A percentile compares a stretch with the other conserved stretches of the same genome.
These are phyloP conservation scores for Ampelocalamus luodianensis DNA, from an alignment of 176 grass and related monocot species.

Conservation along the genomic window DNA sequence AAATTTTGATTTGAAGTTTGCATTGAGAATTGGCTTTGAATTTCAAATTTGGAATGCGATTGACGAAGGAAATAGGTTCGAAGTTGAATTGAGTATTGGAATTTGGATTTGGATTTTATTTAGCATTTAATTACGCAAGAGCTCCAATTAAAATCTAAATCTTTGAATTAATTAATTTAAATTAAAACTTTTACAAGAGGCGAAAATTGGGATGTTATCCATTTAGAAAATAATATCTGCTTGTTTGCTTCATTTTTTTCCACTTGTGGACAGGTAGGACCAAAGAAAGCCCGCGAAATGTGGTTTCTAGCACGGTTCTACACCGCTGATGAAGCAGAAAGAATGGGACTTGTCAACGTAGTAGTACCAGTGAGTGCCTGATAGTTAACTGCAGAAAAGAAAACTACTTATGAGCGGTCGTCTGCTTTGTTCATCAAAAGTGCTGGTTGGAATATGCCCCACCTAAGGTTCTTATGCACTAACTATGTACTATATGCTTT, in stretches of 20 bases:
- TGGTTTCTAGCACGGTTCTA: conserved; percentile 94
- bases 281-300: conserved; percentile 88
- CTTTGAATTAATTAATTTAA: too few relatives aligned
- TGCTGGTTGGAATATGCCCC: neutral
- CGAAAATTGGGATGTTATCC: too few relatives aligned
- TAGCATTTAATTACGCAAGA: too few relatives aligned
- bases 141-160: too few relatives aligned
- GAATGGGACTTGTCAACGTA: conserved; percentile 87
- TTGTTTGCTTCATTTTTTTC: conserved; percentile 18
- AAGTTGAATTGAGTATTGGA: too few relatives aligned
- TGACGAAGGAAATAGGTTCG: too few relatives aligned
- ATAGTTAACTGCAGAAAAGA: neutral
- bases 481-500: neutral
- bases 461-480: neutral
- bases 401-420: neutral
- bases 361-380: conserved; percentile 78
- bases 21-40: too few relatives aligned
- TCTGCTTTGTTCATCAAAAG: neutral
- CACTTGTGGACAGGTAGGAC: conserved; percentile 60
- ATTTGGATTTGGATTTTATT: too few relatives aligned
- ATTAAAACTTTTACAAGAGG: too few relatives aligned
- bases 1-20: too few relatives aligned
- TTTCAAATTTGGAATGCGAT: too few relatives aligned
- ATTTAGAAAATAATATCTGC: neutral
- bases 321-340: conserved; percentile 76